Evolutionary conservation across 2,329 filamentous ascomycete genomes (phyloP).

Genomic region (Sporothrix phasma): DNA sequence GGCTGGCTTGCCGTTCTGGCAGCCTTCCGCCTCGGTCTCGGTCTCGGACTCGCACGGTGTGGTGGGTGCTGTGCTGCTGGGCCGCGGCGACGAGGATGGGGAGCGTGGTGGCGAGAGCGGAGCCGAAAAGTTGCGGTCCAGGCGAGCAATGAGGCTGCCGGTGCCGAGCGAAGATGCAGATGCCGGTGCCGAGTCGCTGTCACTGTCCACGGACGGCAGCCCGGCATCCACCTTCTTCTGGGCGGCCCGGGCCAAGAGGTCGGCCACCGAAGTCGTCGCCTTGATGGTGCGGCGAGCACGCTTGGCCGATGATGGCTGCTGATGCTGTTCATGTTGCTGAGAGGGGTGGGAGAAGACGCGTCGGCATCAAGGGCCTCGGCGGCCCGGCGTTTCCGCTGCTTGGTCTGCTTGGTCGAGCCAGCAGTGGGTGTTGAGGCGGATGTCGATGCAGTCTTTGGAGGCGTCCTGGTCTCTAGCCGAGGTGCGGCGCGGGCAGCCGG

Average conservation of each 20-base stretch:
- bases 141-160: constrained; percentile 30
- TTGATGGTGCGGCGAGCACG: constrained; percentile 13
- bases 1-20: not conserved
- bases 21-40: constrained; percentile 21
- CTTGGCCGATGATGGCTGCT: constrained; percentile 9
- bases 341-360: not conserved
- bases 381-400: constrained; percentile 16
- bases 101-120: constrained; percentile 19
- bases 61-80: constrained; percentile 29
- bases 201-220: not conserved
- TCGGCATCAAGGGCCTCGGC: constrained; percentile 8
- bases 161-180: not conserved
- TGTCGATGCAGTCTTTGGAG: not conserved
- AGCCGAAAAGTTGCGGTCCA: constrained; percentile 28
- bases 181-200: constrained; percentile 1
- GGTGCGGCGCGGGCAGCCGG: constrained; percentile 23
- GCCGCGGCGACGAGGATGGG: constrained; percentile 14
- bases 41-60: constrained; percentile 30
- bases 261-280: constrained; percentile 19
- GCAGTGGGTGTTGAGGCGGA: not conserved
- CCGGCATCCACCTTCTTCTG: not conserved
- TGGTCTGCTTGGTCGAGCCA: not conserved
- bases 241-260: constrained; percentile 7
- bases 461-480: not conserved
- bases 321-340: too few relatives aligned